Percentiles rank a stretch among this genome's conserved stretches.
Evolutionary conservation across 495 filamentous ascomycete genomes (phyloP).

Genomic region (Amphirosellinia nigrospora): DNA sequence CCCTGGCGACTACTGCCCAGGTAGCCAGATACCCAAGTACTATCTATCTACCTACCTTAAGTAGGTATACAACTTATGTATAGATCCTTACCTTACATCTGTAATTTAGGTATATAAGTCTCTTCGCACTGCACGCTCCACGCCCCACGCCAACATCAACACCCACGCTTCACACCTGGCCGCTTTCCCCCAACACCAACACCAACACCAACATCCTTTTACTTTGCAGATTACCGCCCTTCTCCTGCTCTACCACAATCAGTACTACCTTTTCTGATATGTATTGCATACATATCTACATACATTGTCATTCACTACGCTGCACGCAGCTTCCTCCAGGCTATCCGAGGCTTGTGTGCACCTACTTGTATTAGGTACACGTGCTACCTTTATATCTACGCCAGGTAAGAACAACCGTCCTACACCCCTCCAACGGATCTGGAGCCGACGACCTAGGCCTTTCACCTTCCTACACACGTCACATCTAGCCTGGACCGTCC

Average conservation of each 20-base stretch:
- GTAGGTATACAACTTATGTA: too few species aligned
- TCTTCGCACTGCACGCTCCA: background rate
- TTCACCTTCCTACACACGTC: conserved; percentile 9
- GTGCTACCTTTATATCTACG: conserved; percentile 4
- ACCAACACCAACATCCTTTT: background rate
- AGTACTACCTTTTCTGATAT: conserved; percentile 1
- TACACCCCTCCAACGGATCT: too few species aligned
- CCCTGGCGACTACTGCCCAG: background rate
- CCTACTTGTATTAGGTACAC: conserved; percentile 16
- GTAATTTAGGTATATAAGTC: too few species aligned
- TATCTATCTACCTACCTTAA: too few species aligned
- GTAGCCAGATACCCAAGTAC: too few species aligned
- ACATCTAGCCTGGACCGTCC: background rate
- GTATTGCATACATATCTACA: conserved; percentile 10
- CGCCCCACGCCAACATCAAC: background rate
- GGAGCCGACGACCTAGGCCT: background rate
- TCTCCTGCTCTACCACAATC: background rate
- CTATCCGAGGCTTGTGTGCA: conserved; percentile 1
- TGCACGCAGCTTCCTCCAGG: conserved; percentile 17
- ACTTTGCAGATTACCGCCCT: background rate
- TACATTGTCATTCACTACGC: conserved; percentile 7
- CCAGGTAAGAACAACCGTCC: conserved; percentile 6
- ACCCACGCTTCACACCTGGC: background rate
- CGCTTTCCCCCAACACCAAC: background rate
- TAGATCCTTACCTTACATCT: too few species aligned